Conservation (phyloP, 2,329 filamentous ascomycete genomes). For the Ceratocystis cacaofunesta region DNA sequence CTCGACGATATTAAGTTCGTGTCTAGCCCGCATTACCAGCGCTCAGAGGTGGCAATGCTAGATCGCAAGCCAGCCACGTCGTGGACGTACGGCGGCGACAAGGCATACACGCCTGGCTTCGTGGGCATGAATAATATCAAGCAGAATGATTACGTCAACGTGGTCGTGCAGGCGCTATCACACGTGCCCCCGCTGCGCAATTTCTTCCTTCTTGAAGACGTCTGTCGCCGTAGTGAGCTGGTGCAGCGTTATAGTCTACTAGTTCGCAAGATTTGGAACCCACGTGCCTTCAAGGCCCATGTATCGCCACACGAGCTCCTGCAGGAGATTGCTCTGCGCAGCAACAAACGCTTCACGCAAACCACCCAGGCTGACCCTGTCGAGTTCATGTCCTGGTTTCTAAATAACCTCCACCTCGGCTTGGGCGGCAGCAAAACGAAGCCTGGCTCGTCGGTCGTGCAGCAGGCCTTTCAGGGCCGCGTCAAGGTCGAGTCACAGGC, state of each 20-base stretch:
- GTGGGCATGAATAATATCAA: slow-evolving; percentile 99
- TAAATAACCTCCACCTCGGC: slow-evolving; percentile 86
- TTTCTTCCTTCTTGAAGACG: slow-evolving; percentile 77
- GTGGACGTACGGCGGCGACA: slow-evolving; percentile 60
- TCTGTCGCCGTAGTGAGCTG: slow-evolving; percentile 58
- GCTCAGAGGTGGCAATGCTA: slow-evolving; percentile 62
- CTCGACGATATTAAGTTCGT: slow-evolving; percentile 98
- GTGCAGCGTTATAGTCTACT: slow-evolving; percentile 78
- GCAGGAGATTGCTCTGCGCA: slow-evolving; percentile 81
- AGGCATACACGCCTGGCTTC: slow-evolving; percentile 82
- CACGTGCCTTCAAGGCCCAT: slow-evolving; percentile 86
- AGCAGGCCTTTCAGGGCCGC: slow-evolving; percentile 84
- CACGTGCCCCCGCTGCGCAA: slow-evolving; percentile 84
- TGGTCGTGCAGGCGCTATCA: slow-evolving; percentile 77
- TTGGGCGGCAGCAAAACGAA: slow-evolving; percentile 82
- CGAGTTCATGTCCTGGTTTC: slow-evolving; percentile 92
- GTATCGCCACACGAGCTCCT: slow-evolving; percentile 95
- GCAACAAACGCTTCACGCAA: slow-evolving; percentile 82
- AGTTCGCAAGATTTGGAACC: slow-evolving; percentile 95
- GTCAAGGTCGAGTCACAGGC: slow-evolving; percentile 86
- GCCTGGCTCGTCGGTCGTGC: slow-evolving; percentile 70
- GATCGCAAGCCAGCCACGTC: slow-evolving; percentile 49
- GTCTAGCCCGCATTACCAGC: slow-evolving; percentile 75
- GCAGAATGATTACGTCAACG: slow-evolving; percentile 96
- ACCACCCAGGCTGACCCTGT: slow-evolving; percentile 88